Evolutionary conservation across 257 asterid species (phyloP).

Genomic region (Ocimum tenuiflorum): DNA sequence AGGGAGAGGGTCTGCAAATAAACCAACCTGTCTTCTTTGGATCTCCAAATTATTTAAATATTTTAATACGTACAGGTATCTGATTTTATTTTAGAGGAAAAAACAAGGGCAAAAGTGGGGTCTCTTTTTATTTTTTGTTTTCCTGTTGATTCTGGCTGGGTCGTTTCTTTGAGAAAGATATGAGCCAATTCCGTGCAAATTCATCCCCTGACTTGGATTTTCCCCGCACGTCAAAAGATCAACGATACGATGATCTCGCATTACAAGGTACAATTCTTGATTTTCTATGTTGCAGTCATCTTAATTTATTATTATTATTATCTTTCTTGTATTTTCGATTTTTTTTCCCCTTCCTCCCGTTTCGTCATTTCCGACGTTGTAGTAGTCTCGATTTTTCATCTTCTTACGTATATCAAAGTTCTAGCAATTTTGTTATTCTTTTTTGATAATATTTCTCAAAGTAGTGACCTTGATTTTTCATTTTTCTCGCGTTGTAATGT

Average conservation of each 20-base stretch:
- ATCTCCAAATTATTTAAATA: slow-evolving; percentile 29
- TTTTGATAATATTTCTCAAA: too few species aligned
- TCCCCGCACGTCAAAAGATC: slow-evolving; percentile 25
- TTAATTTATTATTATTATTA: too few species aligned
- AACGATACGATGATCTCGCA: slow-evolving; percentile 46
- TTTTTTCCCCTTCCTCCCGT: too few species aligned
- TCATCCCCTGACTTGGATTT: slow-evolving; percentile 37
- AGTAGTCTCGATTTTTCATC: neutral
- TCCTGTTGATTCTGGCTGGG: neutral
- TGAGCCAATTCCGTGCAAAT: slow-evolving; percentile 39
- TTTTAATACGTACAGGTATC: slow-evolving; percentile 10
- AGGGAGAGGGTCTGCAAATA: slow-evolving; percentile 24
- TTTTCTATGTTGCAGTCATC: too few species aligned
- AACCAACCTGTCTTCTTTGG: slow-evolving; percentile 50
- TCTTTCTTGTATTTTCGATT: too few species aligned
- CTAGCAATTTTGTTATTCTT: too few species aligned
- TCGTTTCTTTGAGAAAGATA: slow-evolving; percentile 11
- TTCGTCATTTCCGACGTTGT: neutral
- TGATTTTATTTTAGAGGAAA: neutral
- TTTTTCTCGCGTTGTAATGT: neutral
- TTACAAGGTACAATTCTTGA: slow-evolving; percentile 50
- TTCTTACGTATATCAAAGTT: too few species aligned
- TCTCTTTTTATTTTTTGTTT: slow-evolving; percentile 13
- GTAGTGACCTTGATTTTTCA: too few species aligned
- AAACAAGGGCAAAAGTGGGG: slow-evolving; percentile 2